A percentile compares a stretch with the other conserved stretches of the same genome.
phyloP scores from a whole-genome alignment of 1,284 basidiomycete genomes.

The Polyporus tsugae region DNA sequence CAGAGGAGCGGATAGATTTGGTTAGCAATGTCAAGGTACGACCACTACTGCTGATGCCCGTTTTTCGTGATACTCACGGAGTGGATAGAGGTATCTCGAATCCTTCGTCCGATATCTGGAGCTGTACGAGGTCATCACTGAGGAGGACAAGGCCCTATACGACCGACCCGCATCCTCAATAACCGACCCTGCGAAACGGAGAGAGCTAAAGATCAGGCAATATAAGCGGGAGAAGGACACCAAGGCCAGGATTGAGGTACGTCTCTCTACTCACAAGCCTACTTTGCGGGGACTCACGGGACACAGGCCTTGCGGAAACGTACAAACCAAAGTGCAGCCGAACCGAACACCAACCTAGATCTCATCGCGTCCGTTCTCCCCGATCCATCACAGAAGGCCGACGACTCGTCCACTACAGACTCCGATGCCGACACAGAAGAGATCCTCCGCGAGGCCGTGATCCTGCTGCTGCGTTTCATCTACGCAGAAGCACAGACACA shows the following conservation, averaged over 20 bases:
- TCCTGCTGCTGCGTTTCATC: slow-evolving; percentile 78
- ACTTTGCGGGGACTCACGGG: slow-evolving; percentile 1
- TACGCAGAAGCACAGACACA: slow-evolving; percentile 78
- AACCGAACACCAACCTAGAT: slow-evolving; percentile 59
- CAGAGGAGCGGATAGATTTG: slow-evolving; percentile 59
- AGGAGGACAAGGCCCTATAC: slow-evolving; percentile 66
- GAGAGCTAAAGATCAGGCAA: slow-evolving; percentile 90
- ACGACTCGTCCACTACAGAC: slow-evolving; percentile 52
- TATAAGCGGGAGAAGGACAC: slow-evolving; percentile 88
- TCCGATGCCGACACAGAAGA: slow-evolving; percentile 71
- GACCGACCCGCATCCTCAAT: slow-evolving; percentile 55
- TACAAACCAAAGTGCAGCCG: slow-evolving; percentile 48
- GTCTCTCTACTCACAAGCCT: slow-evolving; percentile 13
- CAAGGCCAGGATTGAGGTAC: slow-evolving; percentile 72
- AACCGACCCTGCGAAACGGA: slow-evolving; percentile 70
- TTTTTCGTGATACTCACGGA: slow-evolving; percentile 1
- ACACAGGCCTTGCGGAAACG: slow-evolving; percentile 62
- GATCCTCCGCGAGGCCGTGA: slow-evolving; percentile 67
- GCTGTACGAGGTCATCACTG: slow-evolving; percentile 74
- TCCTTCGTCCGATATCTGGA: slow-evolving; percentile 68
- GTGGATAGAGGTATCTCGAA: slow-evolving; percentile 61
- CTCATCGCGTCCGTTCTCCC: slow-evolving; percentile 71
- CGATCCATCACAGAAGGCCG: slow-evolving; percentile 40
- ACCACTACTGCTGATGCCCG: too few relatives aligned
- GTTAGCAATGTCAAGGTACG: slow-evolving; percentile 30